phyloP scores from a whole-genome alignment of 1,284 basidiomycete genomes.

The Cryptococcus jaspeensis region DNA sequence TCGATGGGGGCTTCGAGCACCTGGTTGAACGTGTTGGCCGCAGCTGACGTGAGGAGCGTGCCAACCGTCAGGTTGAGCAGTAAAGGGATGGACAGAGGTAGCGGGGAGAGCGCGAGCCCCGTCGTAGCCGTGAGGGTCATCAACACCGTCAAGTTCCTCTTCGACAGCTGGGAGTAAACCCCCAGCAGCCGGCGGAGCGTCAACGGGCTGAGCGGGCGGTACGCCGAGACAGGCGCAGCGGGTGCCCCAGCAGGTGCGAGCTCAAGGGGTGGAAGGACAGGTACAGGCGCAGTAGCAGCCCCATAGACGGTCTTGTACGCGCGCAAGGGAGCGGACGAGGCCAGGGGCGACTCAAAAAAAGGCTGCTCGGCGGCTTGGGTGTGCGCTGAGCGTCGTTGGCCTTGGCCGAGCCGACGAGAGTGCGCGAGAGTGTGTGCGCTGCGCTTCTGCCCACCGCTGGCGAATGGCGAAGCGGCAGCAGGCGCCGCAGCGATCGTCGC shows the following conservation, averaged over 20 bases:
- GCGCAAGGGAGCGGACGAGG: conserved; percentile 5
- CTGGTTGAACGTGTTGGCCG: conserved; percentile 94
- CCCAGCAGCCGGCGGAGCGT: conserved; percentile 62
- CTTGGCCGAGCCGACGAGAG: neutral
- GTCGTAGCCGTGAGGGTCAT: conserved; percentile 90
- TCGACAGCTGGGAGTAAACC: conserved; percentile 80
- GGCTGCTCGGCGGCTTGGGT: conserved; percentile 21
- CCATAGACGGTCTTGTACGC: conserved; percentile 33
- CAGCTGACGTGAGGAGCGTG: conserved; percentile 85
- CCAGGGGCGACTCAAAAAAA: conserved; percentile 29
- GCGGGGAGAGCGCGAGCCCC: conserved; percentile 86
- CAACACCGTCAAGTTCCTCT: conserved; percentile 81
- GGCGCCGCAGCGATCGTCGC: neutral
- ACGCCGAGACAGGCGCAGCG: conserved; percentile 40
- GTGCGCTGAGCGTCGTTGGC: conserved; percentile 19
- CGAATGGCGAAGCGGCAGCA: neutral
- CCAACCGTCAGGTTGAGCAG: conserved; percentile 85
- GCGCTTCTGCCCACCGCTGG: neutral
- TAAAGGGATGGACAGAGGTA: conserved; percentile 75
- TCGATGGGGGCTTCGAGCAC: conserved; percentile 93
- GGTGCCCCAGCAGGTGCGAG: conserved; percentile 36
- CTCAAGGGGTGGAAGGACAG: conserved; percentile 35
- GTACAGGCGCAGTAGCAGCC: conserved; percentile 26
- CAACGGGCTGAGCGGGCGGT: conserved; percentile 52
- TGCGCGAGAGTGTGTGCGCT: neutral